Base-by-base conservation (phyloP, 176 grass and related monocot species). In the Aegilops speltoides region DNA sequence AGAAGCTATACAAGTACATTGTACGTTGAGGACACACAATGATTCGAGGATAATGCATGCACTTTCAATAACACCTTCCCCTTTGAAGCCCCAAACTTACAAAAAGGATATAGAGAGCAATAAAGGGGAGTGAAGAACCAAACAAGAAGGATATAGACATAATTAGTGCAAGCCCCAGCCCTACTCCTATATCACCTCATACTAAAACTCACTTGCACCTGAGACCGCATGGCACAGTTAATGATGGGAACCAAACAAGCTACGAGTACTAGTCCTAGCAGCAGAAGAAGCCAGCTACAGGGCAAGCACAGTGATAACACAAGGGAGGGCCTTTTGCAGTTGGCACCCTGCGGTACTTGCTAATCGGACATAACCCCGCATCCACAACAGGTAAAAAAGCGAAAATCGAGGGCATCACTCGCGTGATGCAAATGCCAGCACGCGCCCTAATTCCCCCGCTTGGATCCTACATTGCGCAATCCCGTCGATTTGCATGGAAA, bases 221-320 rank as follows among this genome's bases (percentile, higher is more conserved):
- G 65, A 79, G 78, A 3, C 46, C 8, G 16, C 83, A 29, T 3
- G 37, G 34, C 15, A 3, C 29, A 82, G 56, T 77, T 36, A 61
- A 86, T 70, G 83, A 69, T 26, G 62, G 62, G 68, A 76, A 86
- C 22, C 36, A 76, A 70, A 62, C 78, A 64, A 86, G 50, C 2
- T 82, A n/a, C 63, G 10, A 24, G 60, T 25, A 46, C 3, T 48
- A 31, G 0, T 11, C 10, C 0, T 4, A 4, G 12, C 3, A 28
- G 40, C 34, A 79, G 56, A 81, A 56, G 22, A 40, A 85, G 68
- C 0, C 7, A 50, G 34, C n/a, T 66, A 66, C 6, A 75, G 61
- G 61, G 48, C 62, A 62, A 82, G 60, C 26, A 79, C n/a, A 79
- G 77, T 79, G 29, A 54, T 54, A 54, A 52, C 5, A 52, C 48